Evolutionary conservation across 805 yeast genomes (phyloP), one percentile per base, ranked within the genome.

Genomic region (Ogataea siamensis): DNA sequence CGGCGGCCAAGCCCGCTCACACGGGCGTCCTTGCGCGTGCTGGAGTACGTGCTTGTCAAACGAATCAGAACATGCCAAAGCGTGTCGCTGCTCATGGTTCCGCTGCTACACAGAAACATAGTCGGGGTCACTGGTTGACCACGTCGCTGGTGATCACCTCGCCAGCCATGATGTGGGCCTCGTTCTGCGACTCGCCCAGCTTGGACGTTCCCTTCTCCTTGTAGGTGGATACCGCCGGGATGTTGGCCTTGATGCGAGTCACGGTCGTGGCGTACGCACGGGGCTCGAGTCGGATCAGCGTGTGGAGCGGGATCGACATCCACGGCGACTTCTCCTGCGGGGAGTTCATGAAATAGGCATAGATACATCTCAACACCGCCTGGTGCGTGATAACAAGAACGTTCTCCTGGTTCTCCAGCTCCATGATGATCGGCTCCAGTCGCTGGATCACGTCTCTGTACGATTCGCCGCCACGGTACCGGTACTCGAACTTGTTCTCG

Each of bases 301-400:
- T 93, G 58, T 93, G 99, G 53, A 93, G 68, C 5, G 99, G 99
- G 42, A 93, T 94, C 26, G 94, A 87, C 96, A 93, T 88, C 99
- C 99, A 93, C 5, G 99, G 99, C 42, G 89, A 78, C 60, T 87
- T 91, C 53, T 91, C 96, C 61, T 91, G 98, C 4, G 97, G 96
- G 13, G 93, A 95, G 58, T 93, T 91, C 98, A 93, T 93, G 58
- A 89, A 93, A 63, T 93, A 93, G 6, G 99, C 98, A 63, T 93
- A 93, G 36, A 93, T 81, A 58, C 99, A 93, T 54, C 99, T 76
- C 49, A 93, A 70, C 8, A 93, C 98, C 0, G 98, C 98, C 64
- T 93, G 99, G 62, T 93, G 99, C 3, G 99, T 93, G 28, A 93
- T 93, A 43, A 93, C 91, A 58, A 93, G 71, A 34, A 93, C 88